Evolutionary conservation across 2,329 filamentous ascomycete genomes (phyloP), one percentile per base, ranked within the genome.

Genomic region (Graphium sp.): DNA sequence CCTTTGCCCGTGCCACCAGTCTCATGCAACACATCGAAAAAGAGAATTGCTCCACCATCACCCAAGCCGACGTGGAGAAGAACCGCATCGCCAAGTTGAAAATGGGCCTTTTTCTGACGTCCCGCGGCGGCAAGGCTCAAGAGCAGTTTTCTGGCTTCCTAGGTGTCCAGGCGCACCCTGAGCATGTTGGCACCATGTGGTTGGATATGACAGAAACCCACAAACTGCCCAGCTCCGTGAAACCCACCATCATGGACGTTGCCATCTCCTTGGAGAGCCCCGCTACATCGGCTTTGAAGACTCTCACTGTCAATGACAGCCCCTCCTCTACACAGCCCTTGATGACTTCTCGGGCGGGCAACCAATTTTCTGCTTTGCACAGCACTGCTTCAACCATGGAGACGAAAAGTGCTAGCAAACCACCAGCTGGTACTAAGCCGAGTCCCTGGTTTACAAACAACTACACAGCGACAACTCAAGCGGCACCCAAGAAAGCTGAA

Each of bases 1-100:
- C 42, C 1, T 66, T 62, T 31, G 26, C 18, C 1, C 45, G 48
- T 1, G 43, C 56, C 1, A 45, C 49, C 1, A 35, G 28, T 1
- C 49, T 64, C 20, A 50, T 66, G 29, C 21, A 33, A 1, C 64
- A 69, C 28, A 47, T 68, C 4, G 60, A 68, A 40, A 35, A 36
- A 3, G 39, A 46, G 15, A 30, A 48, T 2, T 69, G 64, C 34
- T 17, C 32, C 2, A 29, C 21, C 1, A 50, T 68, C 32, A 42
- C 37, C 16, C 40, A 40, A 3, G 32, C 34, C 0, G 35, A 47
- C 2, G 34, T 63, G 9, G 44, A 49, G 7, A 33, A 41, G 6
- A 36, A 45, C 12, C 50, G 58, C 4, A 40, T 53, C 23, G 36
- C 49, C 31, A 56, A 54, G 32, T 41, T 50, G 11, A 37, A 41